These are phyloP conservation scores for Torulaspora indica DNA, from an alignment of 805 yeast genomes.

Conservation along the genomic window DNA sequence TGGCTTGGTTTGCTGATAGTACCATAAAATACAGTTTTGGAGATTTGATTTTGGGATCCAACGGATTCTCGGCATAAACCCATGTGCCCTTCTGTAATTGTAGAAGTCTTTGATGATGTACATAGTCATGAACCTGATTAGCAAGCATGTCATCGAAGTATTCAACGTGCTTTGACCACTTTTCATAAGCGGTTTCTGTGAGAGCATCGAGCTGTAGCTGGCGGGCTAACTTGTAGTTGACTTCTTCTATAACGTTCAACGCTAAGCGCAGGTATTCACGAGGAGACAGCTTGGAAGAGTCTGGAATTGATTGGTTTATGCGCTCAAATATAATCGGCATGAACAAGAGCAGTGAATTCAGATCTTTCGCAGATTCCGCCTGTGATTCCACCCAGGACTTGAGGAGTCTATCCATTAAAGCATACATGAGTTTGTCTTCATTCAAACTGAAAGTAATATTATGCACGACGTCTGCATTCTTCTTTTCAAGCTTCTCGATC, in stretches of 20 bases:
- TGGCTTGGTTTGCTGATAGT: slow-evolving; percentile 62
- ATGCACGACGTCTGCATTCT: slow-evolving; percentile 32
- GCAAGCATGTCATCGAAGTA: slow-evolving; percentile 49
- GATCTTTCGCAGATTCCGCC: slow-evolving; percentile 45
- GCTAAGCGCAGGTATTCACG: slow-evolving; percentile 10
- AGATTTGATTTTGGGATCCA: slow-evolving; percentile 23
- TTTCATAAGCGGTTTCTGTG: slow-evolving; percentile 35
- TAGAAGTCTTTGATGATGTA: slow-evolving; percentile 67
- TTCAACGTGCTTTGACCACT: slow-evolving; percentile 45
- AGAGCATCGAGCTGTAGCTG: slow-evolving; percentile 47
- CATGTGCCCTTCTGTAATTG: slow-evolving; percentile 73
- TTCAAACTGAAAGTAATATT: slow-evolving; percentile 35
- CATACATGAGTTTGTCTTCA: slow-evolving; percentile 53
- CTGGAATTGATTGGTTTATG: slow-evolving; percentile 27
- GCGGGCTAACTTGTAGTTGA: slow-evolving; percentile 49
- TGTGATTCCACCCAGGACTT: slow-evolving; percentile 59
- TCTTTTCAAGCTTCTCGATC: slow-evolving; percentile 18
- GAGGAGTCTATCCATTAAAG: slow-evolving; percentile 53
- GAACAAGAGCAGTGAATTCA: slow-evolving; percentile 47
- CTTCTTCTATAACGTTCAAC: slow-evolving; percentile 35
- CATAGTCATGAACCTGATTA: slow-evolving; percentile 61
- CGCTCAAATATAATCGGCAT: slow-evolving; percentile 40
- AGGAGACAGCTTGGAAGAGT: slow-evolving; percentile 13
- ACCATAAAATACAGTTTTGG: slow-evolving; percentile 51
- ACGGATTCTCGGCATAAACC: slow-evolving; percentile 64